phyloP scores from a whole-genome alignment of 2,329 filamentous ascomycete species.

The Stagonosporopsis cucurbitacearum region DNA sequence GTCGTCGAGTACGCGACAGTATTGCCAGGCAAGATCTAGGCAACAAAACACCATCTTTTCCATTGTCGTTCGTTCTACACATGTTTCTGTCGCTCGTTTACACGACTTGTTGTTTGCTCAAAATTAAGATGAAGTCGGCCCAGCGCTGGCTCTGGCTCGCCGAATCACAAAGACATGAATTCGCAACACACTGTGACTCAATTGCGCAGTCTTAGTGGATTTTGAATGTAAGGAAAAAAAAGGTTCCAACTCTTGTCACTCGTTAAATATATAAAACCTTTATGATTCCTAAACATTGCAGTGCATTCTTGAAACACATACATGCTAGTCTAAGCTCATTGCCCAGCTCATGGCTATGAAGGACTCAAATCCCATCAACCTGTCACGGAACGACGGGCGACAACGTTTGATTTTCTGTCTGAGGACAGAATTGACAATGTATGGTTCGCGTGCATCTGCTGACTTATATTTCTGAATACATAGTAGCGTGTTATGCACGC shows the following conservation, averaged over 20 bases:
- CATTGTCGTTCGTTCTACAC: not conserved
- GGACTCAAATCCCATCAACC: not conserved
- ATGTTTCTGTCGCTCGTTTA: not conserved
- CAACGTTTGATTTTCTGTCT: not conserved
- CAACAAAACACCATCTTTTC: not conserved
- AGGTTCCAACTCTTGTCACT: not conserved
- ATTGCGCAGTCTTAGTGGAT: too few species aligned
- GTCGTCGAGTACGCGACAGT: constrained; percentile 28
- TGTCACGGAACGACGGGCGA: not conserved
- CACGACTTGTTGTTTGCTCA: not conserved
- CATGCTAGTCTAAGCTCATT: not conserved
- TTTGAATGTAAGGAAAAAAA: not conserved
- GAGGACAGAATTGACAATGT: not conserved
- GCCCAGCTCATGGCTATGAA: not conserved
- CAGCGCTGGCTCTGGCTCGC: constrained; percentile 7
- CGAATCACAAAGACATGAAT: not conserved
- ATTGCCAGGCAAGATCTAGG: constrained; percentile 8
- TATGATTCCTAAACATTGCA: not conserved
- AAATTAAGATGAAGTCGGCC: not conserved
- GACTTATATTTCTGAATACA: not conserved
- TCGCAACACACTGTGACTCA: not conserved
- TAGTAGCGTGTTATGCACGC: not conserved
- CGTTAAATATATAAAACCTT: not conserved
- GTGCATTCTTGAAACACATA: not conserved
- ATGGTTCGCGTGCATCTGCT: not conserved